Evolutionary conservation across 2,329 filamentous ascomycete species (phyloP), one percentile per base, ranked within the genome.

Genomic region (Ceratocystis ficicola): DNA sequence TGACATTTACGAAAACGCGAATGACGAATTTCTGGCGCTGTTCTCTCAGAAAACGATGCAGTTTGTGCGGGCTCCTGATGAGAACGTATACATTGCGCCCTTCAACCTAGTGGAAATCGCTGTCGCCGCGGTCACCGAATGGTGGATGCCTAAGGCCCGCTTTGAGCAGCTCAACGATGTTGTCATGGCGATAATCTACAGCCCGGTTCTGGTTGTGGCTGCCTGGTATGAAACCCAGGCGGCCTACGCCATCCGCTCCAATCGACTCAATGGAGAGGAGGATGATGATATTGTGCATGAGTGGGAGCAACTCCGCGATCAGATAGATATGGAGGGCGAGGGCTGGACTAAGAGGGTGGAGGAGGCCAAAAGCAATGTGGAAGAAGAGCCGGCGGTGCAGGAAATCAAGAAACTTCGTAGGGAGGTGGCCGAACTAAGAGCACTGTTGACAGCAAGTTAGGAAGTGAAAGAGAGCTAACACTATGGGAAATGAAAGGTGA

Each of bases 51-150:
- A 96, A 76, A 96, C 94, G 0, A 90, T 97, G 82, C 91, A 95
- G 72, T 99, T 96, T 72, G 90, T 97, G 20, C 89, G 94, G 62
- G 94, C 94, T 0, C 94, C 94, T 0, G 94, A 99, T 71, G 94
- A 99, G 75, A 99, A 99, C 71, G 94, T 99, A 65, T 99, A 94
- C 76, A 96, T 99, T 72, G 86, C 94, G 0, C 94, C 94, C 0
- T 89, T 99, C 76, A 99, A 99, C 74, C 81, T 99, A 1, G 83
- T 99, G 68, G 94, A 99, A 74, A 86, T 97, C 20, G 80, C 96
- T 68, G 78, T 83, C 68, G 82, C 96, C 2, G 83, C 88, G 48
- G 72, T 95, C 0, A 86, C 95, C 64, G 94, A 97, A 78, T 99
- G 94, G 94, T 99, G 93, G 94, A 81, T 99, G 79, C 77, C 83